Conservation (phyloP, 441 rosid species). For the Corymbia citriodora region DNA sequence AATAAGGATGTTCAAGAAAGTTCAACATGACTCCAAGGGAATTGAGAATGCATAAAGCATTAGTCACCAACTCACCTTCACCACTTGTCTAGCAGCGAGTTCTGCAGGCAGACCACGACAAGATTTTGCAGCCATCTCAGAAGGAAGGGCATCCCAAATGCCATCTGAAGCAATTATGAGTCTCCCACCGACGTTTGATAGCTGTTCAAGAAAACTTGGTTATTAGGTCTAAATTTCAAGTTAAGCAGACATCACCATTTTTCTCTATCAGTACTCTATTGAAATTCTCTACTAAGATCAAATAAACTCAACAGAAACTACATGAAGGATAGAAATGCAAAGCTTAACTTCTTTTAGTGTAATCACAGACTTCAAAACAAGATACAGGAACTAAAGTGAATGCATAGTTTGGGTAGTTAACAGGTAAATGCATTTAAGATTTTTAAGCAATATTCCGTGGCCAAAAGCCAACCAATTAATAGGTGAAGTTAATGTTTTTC, state of each 20-base stretch:
- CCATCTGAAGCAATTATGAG: conserved; percentile 93
- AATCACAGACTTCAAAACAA: background rate
- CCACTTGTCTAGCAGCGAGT: conserved; percentile 85
- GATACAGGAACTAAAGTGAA: background rate
- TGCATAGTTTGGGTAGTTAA: background rate
- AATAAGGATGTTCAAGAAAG: background rate
- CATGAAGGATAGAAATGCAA: background rate
- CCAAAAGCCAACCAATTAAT: background rate
- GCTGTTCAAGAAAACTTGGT: conserved; percentile 22
- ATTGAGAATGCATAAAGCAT: background rate
- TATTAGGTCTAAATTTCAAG: background rate
- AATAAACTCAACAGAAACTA: background rate
- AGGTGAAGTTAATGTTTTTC: background rate
- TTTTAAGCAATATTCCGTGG: background rate
- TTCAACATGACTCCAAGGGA: background rate
- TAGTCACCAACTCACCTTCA: conserved; percentile 46
- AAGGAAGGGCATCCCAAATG: conserved; percentile 82
- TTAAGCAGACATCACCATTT: background rate
- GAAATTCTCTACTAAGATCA: background rate
- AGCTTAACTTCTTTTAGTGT: background rate
- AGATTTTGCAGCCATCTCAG: conserved; percentile 63
- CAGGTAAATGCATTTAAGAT: background rate
- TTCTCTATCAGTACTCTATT: background rate
- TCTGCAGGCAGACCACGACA: conserved; percentile 83
- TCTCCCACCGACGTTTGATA: conserved; percentile 79